phyloP scores from a whole-genome alignment of 2,329 filamentous ascomycete species.

The Phialocephala sp. region DNA sequence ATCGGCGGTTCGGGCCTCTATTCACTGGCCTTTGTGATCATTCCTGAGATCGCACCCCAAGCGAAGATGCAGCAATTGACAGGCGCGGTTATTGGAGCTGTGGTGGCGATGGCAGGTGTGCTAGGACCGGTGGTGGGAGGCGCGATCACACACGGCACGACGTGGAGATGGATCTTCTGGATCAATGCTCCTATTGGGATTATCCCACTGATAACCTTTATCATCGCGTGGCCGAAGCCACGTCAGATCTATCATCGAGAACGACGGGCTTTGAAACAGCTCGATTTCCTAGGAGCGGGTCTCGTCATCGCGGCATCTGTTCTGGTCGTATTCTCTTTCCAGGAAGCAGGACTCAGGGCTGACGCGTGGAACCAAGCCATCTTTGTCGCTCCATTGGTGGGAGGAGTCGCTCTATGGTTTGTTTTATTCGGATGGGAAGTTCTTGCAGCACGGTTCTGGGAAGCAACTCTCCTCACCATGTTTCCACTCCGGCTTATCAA shows the following conservation, averaged over 20 bases:
- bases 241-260: slow-evolving; percentile 49
- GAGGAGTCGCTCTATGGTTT: slow-evolving; percentile 46
- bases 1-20: slow-evolving; percentile 48
- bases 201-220: slow-evolving; percentile 54
- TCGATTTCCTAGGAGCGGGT: slow-evolving; percentile 60
- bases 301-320: slow-evolving; percentile 59
- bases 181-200: slow-evolving; percentile 57
- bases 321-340: slow-evolving; percentile 63
- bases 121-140: slow-evolving; percentile 37
- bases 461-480: slow-evolving; percentile 29
- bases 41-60: slow-evolving; percentile 55
- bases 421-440: slow-evolving; percentile 49
- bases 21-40: slow-evolving; percentile 36
- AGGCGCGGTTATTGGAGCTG: slow-evolving; percentile 54
- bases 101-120: slow-evolving; percentile 32
- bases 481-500: slow-evolving; percentile 33
- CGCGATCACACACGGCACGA: slow-evolving; percentile 30
- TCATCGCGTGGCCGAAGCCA: slow-evolving; percentile 55
- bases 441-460: slow-evolving; percentile 40
- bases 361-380: slow-evolving; percentile 48
- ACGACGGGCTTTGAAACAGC: slow-evolving; percentile 45
- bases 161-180: slow-evolving; percentile 33
- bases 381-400: slow-evolving; percentile 51
- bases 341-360: slow-evolving; percentile 42
- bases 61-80: slow-evolving; percentile 49